Evolutionary conservation across 108 stramenopile genomes (phyloP).

Genomic region (Fistulifera solaris): DNA sequence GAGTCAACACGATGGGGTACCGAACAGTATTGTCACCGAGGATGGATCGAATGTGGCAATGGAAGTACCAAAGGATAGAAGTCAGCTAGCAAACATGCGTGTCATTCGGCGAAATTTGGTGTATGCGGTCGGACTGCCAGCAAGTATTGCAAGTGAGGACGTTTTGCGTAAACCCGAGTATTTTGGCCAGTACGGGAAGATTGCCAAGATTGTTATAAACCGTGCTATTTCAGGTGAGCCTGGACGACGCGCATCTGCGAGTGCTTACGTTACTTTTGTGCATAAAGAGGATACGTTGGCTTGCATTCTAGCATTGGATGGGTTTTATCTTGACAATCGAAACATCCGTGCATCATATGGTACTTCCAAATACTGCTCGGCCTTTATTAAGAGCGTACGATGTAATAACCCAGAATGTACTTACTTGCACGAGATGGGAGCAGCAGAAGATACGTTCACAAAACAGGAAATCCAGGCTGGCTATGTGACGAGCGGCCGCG

Average conservation of each 20-base stretch:
- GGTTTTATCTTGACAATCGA: constrained; percentile 82
- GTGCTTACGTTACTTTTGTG: constrained; percentile 94
- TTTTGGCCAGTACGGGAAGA: constrained; percentile 96
- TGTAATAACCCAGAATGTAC: constrained; percentile 99
- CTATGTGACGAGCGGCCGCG: constrained; percentile 82
- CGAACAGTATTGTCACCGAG: constrained; percentile 14
- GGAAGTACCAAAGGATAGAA: constrained; percentile 80
- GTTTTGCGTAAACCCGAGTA: constrained; percentile 81
- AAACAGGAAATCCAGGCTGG: constrained; percentile 92
- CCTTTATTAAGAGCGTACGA: constrained; percentile 90
- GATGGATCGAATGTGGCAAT: constrained; percentile 24
- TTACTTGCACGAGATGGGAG: constrained; percentile 94
- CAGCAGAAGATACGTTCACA: constrained; percentile 88
- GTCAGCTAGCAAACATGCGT: constrained; percentile 90
- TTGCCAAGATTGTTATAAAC: constrained; percentile 92
- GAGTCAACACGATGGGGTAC: neutral
- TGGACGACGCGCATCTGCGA: constrained; percentile 62
- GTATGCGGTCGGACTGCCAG: constrained; percentile 91
- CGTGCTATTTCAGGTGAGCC: constrained; percentile 42
- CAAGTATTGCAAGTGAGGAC: constrained; percentile 79
- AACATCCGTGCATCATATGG: constrained; percentile 95
- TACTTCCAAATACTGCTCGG: constrained; percentile 97
- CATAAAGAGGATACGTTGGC: constrained; percentile 88
- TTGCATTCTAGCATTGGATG: constrained; percentile 86
- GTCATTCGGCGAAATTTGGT: constrained; percentile 96